These are phyloP conservation scores for Pseudonectria foliicola DNA, from an alignment of 2,329 filamentous ascomycete genomes.

Conservation along the genomic window DNA sequence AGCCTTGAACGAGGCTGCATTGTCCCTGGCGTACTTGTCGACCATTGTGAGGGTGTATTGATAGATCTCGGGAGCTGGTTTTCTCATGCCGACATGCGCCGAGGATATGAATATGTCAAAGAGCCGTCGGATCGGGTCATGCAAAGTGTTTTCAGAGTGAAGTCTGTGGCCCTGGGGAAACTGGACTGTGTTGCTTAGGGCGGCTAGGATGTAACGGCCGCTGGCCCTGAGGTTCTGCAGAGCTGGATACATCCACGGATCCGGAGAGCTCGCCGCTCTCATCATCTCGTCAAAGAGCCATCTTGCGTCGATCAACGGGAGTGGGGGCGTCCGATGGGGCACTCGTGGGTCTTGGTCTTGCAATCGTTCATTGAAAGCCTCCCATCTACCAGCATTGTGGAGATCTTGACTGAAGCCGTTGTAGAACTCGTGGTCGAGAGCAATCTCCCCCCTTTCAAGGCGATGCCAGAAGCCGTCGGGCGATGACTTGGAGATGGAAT, in stretches of 20 bases:
- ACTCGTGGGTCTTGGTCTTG: conserved; percentile 34
- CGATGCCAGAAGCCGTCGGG: conserved; percentile 82
- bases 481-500: conserved; percentile 71
- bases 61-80: conserved; percentile 81
- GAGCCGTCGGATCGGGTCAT: conserved; percentile 52
- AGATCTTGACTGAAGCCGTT: conserved; percentile 68
- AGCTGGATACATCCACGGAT: conserved; percentile 86
- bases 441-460: conserved; percentile 77
- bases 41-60: conserved; percentile 61
- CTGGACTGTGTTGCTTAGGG: conserved; percentile 82
- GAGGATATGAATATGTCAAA: conserved; percentile 89
- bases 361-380: conserved; percentile 48
- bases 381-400: conserved; percentile 60
- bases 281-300: conserved; percentile 91
- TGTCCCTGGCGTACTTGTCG: conserved; percentile 52
- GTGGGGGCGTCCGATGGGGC: conserved; percentile 42
- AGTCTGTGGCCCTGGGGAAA: conserved; percentile 72
- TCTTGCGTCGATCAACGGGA: conserved; percentile 70
- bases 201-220: conserved; percentile 65
- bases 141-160: conserved; percentile 41
- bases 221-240: conserved; percentile 59
- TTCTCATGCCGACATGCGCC: conserved; percentile 79
- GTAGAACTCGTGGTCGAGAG: conserved; percentile 70
- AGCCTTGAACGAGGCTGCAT: conserved; percentile 34
- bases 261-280: conserved; percentile 58